Evolutionary conservation across 805 yeast species (phyloP), one percentile per base, ranked within the genome.

Genomic region (Kuraishia floccosa): DNA sequence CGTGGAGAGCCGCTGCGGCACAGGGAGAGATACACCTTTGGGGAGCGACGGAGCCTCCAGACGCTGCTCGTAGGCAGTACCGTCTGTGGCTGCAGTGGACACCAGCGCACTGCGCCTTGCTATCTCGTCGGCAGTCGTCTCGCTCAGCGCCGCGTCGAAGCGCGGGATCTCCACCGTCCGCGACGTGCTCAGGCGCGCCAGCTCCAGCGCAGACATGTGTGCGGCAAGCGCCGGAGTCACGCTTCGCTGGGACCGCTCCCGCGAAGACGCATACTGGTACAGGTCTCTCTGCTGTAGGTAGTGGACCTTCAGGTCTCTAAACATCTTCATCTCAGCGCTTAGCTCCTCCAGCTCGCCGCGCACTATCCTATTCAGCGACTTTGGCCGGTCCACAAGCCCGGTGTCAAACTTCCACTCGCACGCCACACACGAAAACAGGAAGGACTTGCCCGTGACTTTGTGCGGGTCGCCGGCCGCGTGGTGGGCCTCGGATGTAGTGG

Each of bases 321-420:
- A 46, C 17, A 38, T 30, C 5, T 16, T 23, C 11, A 42, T 38
- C 2, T 27, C 27, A 6, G 24, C 25, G 25, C 24, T 24, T 3
- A 31, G 34, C 4, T 35, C 32, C 13, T 22, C 24, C 13, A 27
- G 15, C 28, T 47, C 42, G 1, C 35, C 20, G 10, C 31, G 36
- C 11, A 59, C 38, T 8, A 59, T 54, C 2, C 46, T 39, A 5
- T 36, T 26, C 25, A 68, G 37, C 5, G 71, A 50, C 29, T 52
- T 60, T 1, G 73, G 73, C 32, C 53, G 62, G 14, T 47, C 43
- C 6, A 65, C 51, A 4, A 55, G 33, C 1, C 50, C 54, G 1
- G 72, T 60, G 12, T 39, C 33, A 34, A 53, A 67, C 0, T 9
- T 18, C 46, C 56, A 68, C 3, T 34, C 27, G 37, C 69, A 59